These are phyloP conservation scores for Yamadazyma songkhlaensis DNA, from an alignment of 1,139 yeast species.

Conservation along the genomic window DNA sequence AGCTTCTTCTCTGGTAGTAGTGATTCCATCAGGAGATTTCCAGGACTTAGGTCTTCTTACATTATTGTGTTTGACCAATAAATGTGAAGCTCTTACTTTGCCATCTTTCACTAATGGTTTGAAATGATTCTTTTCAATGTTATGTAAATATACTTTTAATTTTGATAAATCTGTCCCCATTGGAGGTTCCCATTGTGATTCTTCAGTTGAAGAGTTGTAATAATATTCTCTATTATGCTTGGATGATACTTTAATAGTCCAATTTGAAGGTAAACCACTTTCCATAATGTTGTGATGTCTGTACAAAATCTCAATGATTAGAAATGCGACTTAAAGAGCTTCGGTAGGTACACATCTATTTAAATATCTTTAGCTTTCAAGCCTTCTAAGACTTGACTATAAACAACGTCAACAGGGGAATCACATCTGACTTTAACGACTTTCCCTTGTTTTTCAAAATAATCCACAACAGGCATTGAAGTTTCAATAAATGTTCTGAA, in stretches of 20 bases:
- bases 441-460: constrained; percentile 70
- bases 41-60: constrained; percentile 91
- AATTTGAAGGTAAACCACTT: constrained; percentile 82
- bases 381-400: constrained; percentile 64
- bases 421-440: constrained; percentile 82
- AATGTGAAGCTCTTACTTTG: constrained; percentile 53
- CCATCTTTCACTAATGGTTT: constrained; percentile 58
- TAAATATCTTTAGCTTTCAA: constrained; percentile 43
- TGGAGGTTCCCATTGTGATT: constrained; percentile 92
- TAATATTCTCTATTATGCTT: constrained; percentile 85
- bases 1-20: constrained; percentile 83
- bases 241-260: constrained; percentile 79
- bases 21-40: constrained; percentile 70
- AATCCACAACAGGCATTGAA: constrained; percentile 91
- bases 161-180: constrained; percentile 68
- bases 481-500: constrained; percentile 85
- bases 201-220: constrained; percentile 64
- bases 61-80: constrained; percentile 76
- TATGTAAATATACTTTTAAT: constrained; percentile 54
- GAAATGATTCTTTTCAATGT: constrained; percentile 49
- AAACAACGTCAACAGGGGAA: constrained; percentile 76
- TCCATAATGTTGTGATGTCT: constrained; percentile 17
- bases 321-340: background rate
- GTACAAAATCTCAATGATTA: background rate
- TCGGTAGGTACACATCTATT: background rate